Conservation (phyloP, 2,329 filamentous ascomycete species). For the Clonostachys byssicola region DNA sequence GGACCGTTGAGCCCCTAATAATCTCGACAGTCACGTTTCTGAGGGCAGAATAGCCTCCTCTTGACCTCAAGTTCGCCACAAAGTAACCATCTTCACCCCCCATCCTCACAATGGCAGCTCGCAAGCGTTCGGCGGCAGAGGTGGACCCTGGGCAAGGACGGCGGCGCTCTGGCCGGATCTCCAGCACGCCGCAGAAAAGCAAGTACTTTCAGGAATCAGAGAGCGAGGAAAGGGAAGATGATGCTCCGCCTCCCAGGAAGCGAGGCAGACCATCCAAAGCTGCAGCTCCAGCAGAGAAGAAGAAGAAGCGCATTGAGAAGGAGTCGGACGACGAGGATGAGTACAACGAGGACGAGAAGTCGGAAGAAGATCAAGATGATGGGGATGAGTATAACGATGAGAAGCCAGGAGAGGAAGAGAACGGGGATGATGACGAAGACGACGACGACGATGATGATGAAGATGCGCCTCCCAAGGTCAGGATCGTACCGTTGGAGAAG, state of each 20-base stretch:
- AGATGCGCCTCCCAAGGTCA: slow-evolving; percentile 23
- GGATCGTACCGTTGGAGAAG: slow-evolving; percentile 27
- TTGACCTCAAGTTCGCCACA: too few relatives aligned
- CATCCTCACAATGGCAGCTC: slow-evolving; percentile 25
- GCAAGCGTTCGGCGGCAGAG: slow-evolving; percentile 28
- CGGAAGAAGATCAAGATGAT: slow-evolving; percentile 2
- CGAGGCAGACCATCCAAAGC: slow-evolving; percentile 16
- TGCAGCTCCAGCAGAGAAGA: slow-evolving; percentile 1
- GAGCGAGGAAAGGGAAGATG: slow-evolving; percentile 11
- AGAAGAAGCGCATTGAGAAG: slow-evolving; percentile 7
- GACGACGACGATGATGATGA: slow-evolving; percentile 29
- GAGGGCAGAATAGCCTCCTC: too few relatives aligned
- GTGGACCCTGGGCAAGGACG: slow-evolving; percentile 21
- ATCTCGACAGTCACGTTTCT: too few relatives aligned
- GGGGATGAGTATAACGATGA: slow-evolving; percentile 14
- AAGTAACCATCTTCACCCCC: too few relatives aligned
- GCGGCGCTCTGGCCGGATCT: slow-evolving; percentile 42
- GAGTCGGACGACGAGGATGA: slow-evolving; percentile 3
- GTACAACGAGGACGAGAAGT: slow-evolving; percentile 8
- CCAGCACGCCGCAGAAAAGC: slow-evolving; percentile 41
- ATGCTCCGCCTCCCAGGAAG: slow-evolving; percentile 8
- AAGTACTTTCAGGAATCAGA: slow-evolving; percentile 42
- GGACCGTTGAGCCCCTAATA: too few relatives aligned
- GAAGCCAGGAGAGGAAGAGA: slow-evolving; percentile 15
- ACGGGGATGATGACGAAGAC: slow-evolving; percentile 17